phyloP scores from a whole-genome alignment of 164 flowering plant genomes.

The Vitis riparia region DNA sequence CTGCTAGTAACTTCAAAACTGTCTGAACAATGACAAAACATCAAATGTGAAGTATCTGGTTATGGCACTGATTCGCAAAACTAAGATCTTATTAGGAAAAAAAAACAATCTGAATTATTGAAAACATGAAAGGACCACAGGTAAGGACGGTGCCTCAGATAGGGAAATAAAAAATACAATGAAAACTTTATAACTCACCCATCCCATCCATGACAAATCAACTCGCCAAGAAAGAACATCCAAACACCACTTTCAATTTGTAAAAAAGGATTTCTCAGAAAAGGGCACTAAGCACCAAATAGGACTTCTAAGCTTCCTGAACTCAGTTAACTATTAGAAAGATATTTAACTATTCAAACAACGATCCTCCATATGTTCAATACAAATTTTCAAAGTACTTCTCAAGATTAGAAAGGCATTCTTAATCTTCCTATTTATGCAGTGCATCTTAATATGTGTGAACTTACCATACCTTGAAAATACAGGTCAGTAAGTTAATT shows the following conservation, averaged over 20 bases:
- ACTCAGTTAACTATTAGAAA: too few species aligned
- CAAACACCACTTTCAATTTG: too few species aligned
- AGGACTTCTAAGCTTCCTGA: not conserved
- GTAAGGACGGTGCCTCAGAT: too few species aligned
- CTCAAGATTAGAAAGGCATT: not conserved
- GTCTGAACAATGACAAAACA: constrained; percentile 40
- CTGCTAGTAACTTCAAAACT: constrained; percentile 67
- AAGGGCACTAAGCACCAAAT: too few species aligned
- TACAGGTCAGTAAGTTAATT: not conserved
- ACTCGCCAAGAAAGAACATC: not conserved
- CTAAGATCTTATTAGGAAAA: not conserved
- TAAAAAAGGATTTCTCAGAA: too few species aligned
- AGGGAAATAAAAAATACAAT: not conserved
- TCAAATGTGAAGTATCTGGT: not conserved
- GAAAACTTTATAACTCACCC: not conserved
- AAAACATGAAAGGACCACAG: too few species aligned
- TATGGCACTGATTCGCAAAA: not conserved
- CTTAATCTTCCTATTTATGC: not conserved
- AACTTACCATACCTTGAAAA: too few species aligned
- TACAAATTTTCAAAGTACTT: not conserved
- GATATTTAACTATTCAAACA: too few species aligned
- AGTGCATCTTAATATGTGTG: not conserved
- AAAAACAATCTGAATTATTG: too few species aligned
- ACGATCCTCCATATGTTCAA: too few species aligned
- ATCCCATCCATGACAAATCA: not conserved